phyloP scores from a whole-genome alignment of 192 early-diverging fungal species.

The Thamnidium elegans region DNA sequence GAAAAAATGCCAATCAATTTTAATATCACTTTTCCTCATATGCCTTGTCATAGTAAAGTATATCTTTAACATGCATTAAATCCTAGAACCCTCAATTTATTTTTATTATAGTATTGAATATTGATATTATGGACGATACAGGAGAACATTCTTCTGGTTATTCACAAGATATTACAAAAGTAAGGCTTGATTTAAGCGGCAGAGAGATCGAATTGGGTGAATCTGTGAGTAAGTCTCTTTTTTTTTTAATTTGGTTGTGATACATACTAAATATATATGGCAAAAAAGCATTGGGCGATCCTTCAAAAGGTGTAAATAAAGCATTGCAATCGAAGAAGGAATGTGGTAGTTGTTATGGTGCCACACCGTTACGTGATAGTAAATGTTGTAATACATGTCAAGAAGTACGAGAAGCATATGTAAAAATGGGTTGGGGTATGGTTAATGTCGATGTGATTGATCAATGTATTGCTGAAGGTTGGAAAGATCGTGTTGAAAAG shows the following conservation, averaged over 20 bases:
- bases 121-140: constrained; percentile 95
- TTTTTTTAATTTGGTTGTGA: neutral
- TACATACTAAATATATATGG: neutral
- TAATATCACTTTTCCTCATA: constrained; percentile 87
- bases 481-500: constrained; percentile 64
- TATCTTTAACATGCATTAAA: too few relatives aligned
- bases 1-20: constrained; percentile 89
- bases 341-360: constrained; percentile 93
- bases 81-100: neutral
- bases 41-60: constrained; percentile 78
- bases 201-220: constrained; percentile 58
- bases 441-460: constrained; percentile 70
- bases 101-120: constrained; percentile 63
- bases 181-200: constrained; percentile 67
- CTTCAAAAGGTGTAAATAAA: constrained; percentile 31
- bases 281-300: constrained; percentile 53
- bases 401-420: constrained; percentile 85
- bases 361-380: constrained; percentile 46
- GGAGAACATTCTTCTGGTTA: constrained; percentile 84
- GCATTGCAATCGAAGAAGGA: constrained; percentile 42
- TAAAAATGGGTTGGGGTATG: constrained; percentile 81
- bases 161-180: constrained; percentile 78
- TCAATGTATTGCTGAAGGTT: constrained; percentile 90
- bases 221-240: constrained; percentile 46
- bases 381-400: constrained; percentile 96